These are phyloP conservation scores for Neurospora hispaniola DNA, from an alignment of 495 filamentous ascomycete genomes.

Conservation along the genomic window DNA sequence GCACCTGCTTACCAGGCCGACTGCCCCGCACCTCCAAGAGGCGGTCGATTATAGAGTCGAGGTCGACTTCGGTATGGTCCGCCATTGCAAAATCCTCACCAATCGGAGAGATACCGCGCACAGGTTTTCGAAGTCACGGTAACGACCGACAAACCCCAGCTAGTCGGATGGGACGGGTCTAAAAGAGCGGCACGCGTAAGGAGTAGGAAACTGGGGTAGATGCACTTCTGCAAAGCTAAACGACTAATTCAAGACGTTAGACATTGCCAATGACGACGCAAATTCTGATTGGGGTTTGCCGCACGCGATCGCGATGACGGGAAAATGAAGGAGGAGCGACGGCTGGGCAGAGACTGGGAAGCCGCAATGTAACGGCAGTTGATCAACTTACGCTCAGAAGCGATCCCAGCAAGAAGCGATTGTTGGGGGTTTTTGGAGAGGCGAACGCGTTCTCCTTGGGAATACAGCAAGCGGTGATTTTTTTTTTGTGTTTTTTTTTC, in stretches of 20 bases:
- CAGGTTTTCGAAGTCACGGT: constrained; percentile 14
- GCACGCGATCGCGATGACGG: background rate
- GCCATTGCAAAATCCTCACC: constrained; percentile 59
- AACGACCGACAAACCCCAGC: constrained; percentile 21
- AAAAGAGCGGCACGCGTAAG: constrained; percentile 8
- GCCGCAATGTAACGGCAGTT: background rate
- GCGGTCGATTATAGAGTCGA: constrained; percentile 98
- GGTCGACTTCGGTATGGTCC: constrained; percentile 92
- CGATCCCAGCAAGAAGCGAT: constrained; percentile 23
- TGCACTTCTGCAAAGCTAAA: constrained; percentile 18
- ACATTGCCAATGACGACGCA: background rate
- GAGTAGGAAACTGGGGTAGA: constrained; percentile 13
- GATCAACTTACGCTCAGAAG: constrained; percentile 19
- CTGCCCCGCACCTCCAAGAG: constrained; percentile 96
- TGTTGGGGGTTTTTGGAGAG: constrained; percentile 2
- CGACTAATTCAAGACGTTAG: background rate
- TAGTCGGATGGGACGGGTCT: constrained; percentile 6
- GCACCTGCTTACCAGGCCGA: constrained; percentile 95
- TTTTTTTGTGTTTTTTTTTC: background rate
- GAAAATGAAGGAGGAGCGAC: background rate
- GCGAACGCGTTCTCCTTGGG: background rate
- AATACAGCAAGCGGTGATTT: constrained; percentile 1
- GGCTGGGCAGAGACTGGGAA: background rate
- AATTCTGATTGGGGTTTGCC: background rate
- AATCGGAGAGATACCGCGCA: constrained; percentile 30